Evolutionary conservation across 345 rosid genomes (phyloP).

Genomic region (Ceriops zippeliana): DNA sequence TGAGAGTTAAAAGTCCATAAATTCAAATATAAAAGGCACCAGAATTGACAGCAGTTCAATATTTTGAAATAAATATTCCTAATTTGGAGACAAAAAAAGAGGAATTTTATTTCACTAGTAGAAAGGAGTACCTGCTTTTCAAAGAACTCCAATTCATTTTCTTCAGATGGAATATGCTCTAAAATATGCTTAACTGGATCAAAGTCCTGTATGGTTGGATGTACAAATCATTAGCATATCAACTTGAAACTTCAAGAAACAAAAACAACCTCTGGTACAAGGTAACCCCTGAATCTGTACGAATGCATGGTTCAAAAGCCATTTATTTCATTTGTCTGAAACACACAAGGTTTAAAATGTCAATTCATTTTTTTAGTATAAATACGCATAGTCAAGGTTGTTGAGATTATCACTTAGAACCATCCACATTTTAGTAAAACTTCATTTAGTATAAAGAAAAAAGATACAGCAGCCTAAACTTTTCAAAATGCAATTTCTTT

Average conservation of each 20-base stretch:
- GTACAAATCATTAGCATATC: constrained; percentile 10
- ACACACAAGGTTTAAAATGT: too few species aligned
- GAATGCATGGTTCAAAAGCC: not conserved
- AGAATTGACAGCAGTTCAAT: too few species aligned
- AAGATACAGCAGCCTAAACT: too few species aligned
- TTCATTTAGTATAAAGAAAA: too few species aligned
- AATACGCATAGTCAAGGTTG: not conserved
- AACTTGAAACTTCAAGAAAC: constrained; percentile 7
- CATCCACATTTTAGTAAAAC: not conserved
- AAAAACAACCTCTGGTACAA: not conserved
- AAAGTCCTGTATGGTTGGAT: constrained; percentile 58
- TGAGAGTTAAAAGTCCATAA: too few species aligned
- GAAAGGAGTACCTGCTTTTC: constrained; percentile 74
- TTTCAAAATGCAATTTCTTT: too few species aligned
- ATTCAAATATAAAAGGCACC: too few species aligned
- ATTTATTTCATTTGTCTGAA: too few species aligned
- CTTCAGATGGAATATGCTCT: constrained; percentile 72
- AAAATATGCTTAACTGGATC: constrained; percentile 81
- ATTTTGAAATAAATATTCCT: too few species aligned
- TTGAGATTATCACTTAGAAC: not conserved
- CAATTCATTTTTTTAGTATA: not conserved
- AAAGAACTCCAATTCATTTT: constrained; percentile 60
- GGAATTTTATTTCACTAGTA: not conserved
- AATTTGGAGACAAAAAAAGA: too few species aligned
- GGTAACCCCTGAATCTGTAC: not conserved